These are phyloP conservation scores for Ceratobasidium papillatum DNA, from an alignment of 1,284 basidiomycete genomes.

Conservation along the genomic window DNA sequence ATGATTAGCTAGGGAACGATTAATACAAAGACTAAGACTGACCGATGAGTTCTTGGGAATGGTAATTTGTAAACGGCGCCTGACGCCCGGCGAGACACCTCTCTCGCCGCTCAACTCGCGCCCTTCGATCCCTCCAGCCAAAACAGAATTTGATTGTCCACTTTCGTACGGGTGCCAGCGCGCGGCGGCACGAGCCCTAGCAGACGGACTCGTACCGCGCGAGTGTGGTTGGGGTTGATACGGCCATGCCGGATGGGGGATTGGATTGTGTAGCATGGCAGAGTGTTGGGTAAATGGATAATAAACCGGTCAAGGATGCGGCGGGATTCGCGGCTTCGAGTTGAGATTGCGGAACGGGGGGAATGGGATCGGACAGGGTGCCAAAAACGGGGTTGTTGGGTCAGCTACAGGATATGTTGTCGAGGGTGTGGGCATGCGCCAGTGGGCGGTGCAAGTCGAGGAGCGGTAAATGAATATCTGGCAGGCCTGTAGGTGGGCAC, in stretches of 20 bases:
- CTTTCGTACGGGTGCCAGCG: constrained; percentile 40
- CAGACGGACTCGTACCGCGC: constrained; percentile 5
- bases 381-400: background rate
- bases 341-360: constrained; percentile 18
- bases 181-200: constrained; percentile 8
- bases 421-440: constrained; percentile 22
- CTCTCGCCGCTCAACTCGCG: background rate
- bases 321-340: constrained; percentile 28
- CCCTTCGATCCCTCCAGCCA: background rate
- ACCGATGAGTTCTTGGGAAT: constrained; percentile 20
- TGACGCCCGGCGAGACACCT: background rate
- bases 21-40: background rate
- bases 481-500: background rate
- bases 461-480: background rate
- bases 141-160: background rate
- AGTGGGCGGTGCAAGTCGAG: constrained; percentile 13
- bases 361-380: constrained; percentile 22
- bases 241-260: constrained; percentile 32
- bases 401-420: background rate
- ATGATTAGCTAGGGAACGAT: background rate
- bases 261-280: constrained; percentile 27
- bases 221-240: constrained; percentile 2
- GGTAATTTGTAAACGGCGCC: constrained; percentile 17
- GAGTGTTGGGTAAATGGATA: background rate
- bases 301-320: background rate